Percentiles rank a stretch among this genome's conserved stretches.
phyloP scores from a whole-genome alignment of 345 rosid species.

The Lepidium sativum region DNA sequence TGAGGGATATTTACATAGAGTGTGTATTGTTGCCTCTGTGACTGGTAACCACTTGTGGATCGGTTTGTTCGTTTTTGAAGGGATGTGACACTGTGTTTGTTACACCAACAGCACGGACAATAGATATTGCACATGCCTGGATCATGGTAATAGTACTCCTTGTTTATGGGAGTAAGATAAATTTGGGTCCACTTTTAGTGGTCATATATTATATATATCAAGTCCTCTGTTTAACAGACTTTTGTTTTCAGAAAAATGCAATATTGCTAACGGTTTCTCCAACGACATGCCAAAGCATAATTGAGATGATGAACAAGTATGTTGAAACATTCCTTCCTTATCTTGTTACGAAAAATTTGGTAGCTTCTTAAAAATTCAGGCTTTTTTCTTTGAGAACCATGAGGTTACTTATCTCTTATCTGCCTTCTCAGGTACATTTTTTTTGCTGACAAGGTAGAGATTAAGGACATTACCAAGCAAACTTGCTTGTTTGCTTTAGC shows the following conservation, averaged over 20 bases:
- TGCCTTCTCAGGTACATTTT: constrained; percentile 58
- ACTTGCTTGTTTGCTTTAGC: constrained; percentile 59
- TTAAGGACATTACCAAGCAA: constrained; percentile 72
- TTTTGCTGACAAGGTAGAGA: constrained; percentile 76
- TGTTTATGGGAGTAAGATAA: not conserved
- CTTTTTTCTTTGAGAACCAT: not conserved
- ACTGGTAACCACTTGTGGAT: constrained; percentile 20
- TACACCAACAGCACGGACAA: constrained; percentile 84
- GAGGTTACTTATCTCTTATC: not conserved
- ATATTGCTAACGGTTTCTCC: constrained; percentile 63
- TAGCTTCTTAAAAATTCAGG: not conserved
- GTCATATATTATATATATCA: not conserved
- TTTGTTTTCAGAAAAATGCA: constrained; percentile 59
- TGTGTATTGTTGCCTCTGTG: not conserved
- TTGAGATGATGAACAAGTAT: constrained; percentile 67
- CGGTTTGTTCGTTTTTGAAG: constrained; percentile 37
- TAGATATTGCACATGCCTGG: constrained; percentile 86
- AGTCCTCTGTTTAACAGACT: not conserved
- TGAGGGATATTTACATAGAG: not conserved
- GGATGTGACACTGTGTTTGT: constrained; percentile 90
- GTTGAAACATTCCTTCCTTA: constrained; percentile 8
- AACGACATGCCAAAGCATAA: constrained; percentile 44
- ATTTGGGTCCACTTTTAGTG: constrained; percentile 1
- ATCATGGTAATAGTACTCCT: constrained; percentile 46
- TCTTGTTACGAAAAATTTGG: not conserved